Evolutionary conservation across 257 asterid genomes (phyloP), one percentile per base, ranked within the genome.

Genomic region (Craterostigma plantagineum): DNA sequence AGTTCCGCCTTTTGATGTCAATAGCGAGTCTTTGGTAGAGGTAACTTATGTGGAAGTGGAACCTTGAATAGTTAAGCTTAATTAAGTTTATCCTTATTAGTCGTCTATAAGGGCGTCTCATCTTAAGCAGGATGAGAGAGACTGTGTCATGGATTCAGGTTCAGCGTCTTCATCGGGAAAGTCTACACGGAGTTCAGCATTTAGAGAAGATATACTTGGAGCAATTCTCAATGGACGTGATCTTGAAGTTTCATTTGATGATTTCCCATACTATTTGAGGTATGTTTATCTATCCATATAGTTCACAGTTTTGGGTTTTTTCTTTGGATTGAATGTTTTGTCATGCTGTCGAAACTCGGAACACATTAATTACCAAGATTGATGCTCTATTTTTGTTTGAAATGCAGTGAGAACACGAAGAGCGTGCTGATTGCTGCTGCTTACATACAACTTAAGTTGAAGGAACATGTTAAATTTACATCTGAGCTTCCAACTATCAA

Each of bases 181-280:
- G 79, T 70, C 73, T 41, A 40, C 68, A 4, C 64, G 63, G 55
- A 55, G 66, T 67, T 63, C 76, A 49, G 69, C 59, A 56, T 73
- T 79, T 53, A 73, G 72, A 58, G 87, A 76, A 42, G 78, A 61
- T 45, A 65, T 79, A 55, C 56, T 61, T 52, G 70, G 75, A 9
- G 65, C 73, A 18, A 62, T 84, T 50, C 58, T 76, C 38, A 69
- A 79, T 61, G 91, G 78, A 33, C 69, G 60, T 12, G 54, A 64
- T 49, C 44, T 73, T 18, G 86, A 76, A 18, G 84, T 84, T 63
- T 63, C 93, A 53, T 84, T 79, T 60, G 95, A 84, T 54, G 52
- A 70, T 58, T 84, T 84, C 62, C 95, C 95, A 14, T 84, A 79
- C 63, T 76, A 84, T 59, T 69, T 84, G 56, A 76, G 91, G 95